Conservation (phyloP, 495 filamentous ascomycete genomes). For the Lentithecium fluviatile region DNA sequence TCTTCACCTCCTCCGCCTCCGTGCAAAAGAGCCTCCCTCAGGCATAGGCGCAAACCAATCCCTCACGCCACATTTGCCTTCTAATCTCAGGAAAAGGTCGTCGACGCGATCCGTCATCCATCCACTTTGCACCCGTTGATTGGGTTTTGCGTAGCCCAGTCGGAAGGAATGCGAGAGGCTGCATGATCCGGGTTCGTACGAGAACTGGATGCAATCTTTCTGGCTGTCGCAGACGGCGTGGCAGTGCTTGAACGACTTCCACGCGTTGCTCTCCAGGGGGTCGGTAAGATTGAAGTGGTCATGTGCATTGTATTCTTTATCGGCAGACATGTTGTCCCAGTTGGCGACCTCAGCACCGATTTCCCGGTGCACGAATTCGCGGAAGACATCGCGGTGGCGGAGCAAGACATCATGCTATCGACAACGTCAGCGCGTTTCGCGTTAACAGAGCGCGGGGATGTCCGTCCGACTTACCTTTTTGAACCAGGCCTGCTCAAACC, state of each 20-base stretch:
- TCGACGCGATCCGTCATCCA: conserved; percentile 28
- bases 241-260: conserved; percentile 27
- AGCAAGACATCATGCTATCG: conserved; percentile 24
- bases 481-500: conserved; percentile 31
- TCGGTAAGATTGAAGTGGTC: conserved; percentile 6
- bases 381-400: conserved; percentile 33
- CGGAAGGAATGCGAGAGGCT: conserved; percentile 11
- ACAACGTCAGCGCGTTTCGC: conserved; percentile 14
- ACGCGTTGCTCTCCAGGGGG: conserved; percentile 14
- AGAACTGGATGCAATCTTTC: conserved; percentile 24
- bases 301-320: conserved; percentile 21
- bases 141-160: conserved; percentile 10
- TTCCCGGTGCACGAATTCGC: conserved; percentile 20
- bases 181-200: conserved; percentile 13
- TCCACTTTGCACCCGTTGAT: conserved; percentile 1
- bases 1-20: conserved; percentile 4
- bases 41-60: conserved; percentile 21
- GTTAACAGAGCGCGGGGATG: not conserved
- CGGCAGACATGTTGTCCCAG: conserved; percentile 31
- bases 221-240: conserved; percentile 23
- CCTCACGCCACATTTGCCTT: conserved; percentile 19
- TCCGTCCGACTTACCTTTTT: conserved; percentile 19
- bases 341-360: not conserved
- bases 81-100: conserved; percentile 13
- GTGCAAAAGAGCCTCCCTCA: conserved; percentile 3